These are phyloP conservation scores for Coprinopsis marcescibilis DNA, from an alignment of 768 basidiomycete genomes.

Conservation along the genomic window DNA sequence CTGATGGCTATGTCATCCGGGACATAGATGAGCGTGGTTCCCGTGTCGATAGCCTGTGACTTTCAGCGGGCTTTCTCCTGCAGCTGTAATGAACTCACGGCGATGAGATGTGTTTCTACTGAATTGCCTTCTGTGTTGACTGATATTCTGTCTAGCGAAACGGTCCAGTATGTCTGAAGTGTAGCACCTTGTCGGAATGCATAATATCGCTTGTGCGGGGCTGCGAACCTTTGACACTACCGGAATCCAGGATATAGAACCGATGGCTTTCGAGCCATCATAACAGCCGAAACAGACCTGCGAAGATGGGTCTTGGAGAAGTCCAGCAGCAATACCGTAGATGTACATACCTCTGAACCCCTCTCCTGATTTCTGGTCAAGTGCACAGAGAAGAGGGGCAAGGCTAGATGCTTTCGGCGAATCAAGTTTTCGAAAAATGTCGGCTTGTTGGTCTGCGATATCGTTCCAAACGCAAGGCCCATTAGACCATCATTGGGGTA, in stretches of 20 bases:
- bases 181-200: not conserved
- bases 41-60: slow-evolving; percentile 65
- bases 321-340: not conserved
- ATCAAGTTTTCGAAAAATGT: slow-evolving; percentile 68
- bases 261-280: slow-evolving; percentile 28
- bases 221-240: slow-evolving; percentile 30
- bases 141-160: slow-evolving; percentile 40
- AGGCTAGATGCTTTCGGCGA: slow-evolving; percentile 27
- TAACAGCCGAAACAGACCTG: slow-evolving; percentile 31
- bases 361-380: slow-evolving; percentile 28
- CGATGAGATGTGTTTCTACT: slow-evolving; percentile 23
- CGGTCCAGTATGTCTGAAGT: slow-evolving; percentile 55
- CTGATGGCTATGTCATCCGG: slow-evolving; percentile 34
- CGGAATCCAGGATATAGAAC: slow-evolving; percentile 27
- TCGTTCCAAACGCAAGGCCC: slow-evolving; percentile 57
- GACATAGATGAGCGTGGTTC: slow-evolving; percentile 60
- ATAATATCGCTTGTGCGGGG: not conserved
- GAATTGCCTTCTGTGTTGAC: slow-evolving; percentile 19
- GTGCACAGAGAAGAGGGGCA: slow-evolving; percentile 55
- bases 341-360: slow-evolving; percentile 53
- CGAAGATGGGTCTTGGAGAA: slow-evolving; percentile 4
- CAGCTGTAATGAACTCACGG: slow-evolving; percentile 33
- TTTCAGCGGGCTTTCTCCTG: no score
- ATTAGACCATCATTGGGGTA: slow-evolving; percentile 53
- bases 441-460: slow-evolving; percentile 37